Conservation (phyloP, 306 rosid genomes). For the Cicer bijugum region DNA sequence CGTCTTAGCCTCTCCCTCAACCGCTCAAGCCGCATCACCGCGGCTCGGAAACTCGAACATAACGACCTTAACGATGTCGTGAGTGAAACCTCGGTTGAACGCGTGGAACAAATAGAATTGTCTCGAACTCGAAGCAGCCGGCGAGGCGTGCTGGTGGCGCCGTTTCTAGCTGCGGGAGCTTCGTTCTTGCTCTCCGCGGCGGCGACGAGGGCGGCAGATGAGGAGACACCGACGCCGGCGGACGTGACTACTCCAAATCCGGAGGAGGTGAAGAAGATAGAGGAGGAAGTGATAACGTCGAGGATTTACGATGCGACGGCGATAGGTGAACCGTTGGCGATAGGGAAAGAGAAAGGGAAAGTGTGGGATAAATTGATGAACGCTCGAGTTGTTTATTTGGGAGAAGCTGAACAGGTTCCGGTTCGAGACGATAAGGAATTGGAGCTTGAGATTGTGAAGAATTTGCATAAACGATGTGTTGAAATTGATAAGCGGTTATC, state of each 20-base stretch:
- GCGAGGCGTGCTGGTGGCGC: slow-evolving; percentile 63
- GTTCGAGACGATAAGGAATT: slow-evolving; percentile 85
- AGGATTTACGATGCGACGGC: slow-evolving; percentile 89
- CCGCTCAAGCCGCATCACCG: slow-evolving; percentile 34
- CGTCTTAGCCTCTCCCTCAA: slow-evolving; percentile 42
- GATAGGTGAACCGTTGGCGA: slow-evolving; percentile 89
- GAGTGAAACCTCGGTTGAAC: not conserved
- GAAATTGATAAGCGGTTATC: slow-evolving; percentile 66
- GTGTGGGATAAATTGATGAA: slow-evolving; percentile 96
- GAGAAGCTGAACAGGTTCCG: slow-evolving; percentile 96
- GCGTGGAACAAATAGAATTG: not conserved
- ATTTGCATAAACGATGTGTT: slow-evolving; percentile 61
- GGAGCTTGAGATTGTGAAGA: slow-evolving; percentile 84
- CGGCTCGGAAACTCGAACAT: slow-evolving; percentile 29
- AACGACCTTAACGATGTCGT: slow-evolving; percentile 8
- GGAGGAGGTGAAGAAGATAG: slow-evolving; percentile 52
- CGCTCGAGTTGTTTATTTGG: slow-evolving; percentile 79
- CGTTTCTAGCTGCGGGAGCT: slow-evolving; percentile 68
- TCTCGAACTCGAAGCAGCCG: slow-evolving; percentile 47
- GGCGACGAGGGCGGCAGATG: slow-evolving; percentile 62
- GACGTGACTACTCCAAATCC: slow-evolving; percentile 30
- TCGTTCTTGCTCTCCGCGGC: slow-evolving; percentile 64
- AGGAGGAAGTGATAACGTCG: slow-evolving; percentile 68
- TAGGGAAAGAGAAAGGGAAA: slow-evolving; percentile 83
- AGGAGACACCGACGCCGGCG: slow-evolving; percentile 29